Base-by-base conservation (phyloP, 2,329 filamentous ascomycete species). In the Colletotrichum australisinense region DNA sequence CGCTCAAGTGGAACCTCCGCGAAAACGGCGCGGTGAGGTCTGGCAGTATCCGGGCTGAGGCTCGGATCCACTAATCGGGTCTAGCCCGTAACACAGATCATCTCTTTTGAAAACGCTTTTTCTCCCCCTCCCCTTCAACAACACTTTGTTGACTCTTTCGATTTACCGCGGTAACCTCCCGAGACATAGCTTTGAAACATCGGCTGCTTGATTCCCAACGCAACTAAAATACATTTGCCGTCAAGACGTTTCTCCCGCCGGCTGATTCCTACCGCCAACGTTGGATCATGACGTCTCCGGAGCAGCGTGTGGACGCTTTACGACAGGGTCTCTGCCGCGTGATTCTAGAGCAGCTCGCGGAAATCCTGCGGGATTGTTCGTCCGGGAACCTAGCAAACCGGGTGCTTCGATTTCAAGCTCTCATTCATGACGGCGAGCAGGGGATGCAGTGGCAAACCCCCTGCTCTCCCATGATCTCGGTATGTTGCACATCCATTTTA, bases 401-500 rank as follows among this genome's bases (percentile, higher is more conserved):
- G 4, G 74, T 75, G 28, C 63, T 75, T 16, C 71, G 74, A 42
- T 73, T 75, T 22, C 71, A 75, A 60, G 74, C 71, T 16, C 74
- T 75, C 30, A 71, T 75, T 35, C 74, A 75, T 38, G 71, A 75
- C 32, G 74, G 74, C 38, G 67, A 74, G 49, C 66, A 64, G n/a
- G 64, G 62, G 38, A 38, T 56, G 26, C 72, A 62, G 64, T 60
- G 69, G 55, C 64, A 64, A 63, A 62, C 67, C 24, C 66, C 70
- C 66, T 67, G 70, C 60, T 69, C 70, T 65, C 71, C 74, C 28
- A 66, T 75, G 28, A 72, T 75, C 19, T 74, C 74, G 55, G 74
- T 75, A 65, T 71, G 74, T 62, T 60, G 60, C 60, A 53, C 35
- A 9, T 56, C 42, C 16, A 59, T 26, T 9, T 16, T 24, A 32